phyloP scores from a whole-genome alignment of 1,284 basidiomycete species.

The Ustilago cynodontis region DNA sequence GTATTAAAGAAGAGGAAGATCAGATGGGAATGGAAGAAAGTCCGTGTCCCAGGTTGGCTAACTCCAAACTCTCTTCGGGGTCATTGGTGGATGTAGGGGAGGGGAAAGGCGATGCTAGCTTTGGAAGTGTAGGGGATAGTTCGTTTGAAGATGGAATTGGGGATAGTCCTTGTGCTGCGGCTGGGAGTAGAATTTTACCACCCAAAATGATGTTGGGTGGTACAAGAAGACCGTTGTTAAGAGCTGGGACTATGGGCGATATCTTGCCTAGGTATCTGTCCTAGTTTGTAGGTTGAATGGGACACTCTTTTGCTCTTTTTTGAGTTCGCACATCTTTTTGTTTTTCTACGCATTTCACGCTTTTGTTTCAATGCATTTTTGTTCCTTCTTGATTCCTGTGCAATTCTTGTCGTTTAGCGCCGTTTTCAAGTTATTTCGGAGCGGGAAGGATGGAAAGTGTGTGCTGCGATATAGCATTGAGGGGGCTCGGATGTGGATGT shows the following conservation, averaged over 20 bases:
- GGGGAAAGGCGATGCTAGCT: constrained; percentile 52
- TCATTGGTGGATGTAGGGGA: constrained; percentile 4
- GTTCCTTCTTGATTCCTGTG: no score
- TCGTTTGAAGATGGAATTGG: constrained; percentile 60
- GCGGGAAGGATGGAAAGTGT: no score
- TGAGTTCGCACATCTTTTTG: not conserved
- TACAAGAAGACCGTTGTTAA: constrained; percentile 29
- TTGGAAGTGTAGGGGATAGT: constrained; percentile 62
- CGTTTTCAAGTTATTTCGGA: no score
- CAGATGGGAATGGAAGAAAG: constrained; percentile 36
- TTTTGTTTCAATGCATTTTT: constrained; percentile 1
- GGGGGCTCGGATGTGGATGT: no score
- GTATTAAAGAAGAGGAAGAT: constrained; percentile 53
- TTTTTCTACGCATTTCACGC: not conserved
- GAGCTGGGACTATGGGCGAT: constrained; percentile 48
- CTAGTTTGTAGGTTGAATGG: constrained; percentile 2
- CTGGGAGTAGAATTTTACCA: constrained; percentile 35
- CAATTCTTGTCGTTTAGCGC: no score
- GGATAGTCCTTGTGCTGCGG: constrained; percentile 62
- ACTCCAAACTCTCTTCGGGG: not conserved
- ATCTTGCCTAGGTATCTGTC: constrained; percentile 26
- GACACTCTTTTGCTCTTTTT: not conserved
- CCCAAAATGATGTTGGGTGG: constrained; percentile 28
- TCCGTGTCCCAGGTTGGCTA: constrained; percentile 23
- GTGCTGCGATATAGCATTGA: no score